These are phyloP conservation scores for Hygrophila difformis DNA, from an alignment of 257 asterid genomes.

Conservation along the genomic window DNA sequence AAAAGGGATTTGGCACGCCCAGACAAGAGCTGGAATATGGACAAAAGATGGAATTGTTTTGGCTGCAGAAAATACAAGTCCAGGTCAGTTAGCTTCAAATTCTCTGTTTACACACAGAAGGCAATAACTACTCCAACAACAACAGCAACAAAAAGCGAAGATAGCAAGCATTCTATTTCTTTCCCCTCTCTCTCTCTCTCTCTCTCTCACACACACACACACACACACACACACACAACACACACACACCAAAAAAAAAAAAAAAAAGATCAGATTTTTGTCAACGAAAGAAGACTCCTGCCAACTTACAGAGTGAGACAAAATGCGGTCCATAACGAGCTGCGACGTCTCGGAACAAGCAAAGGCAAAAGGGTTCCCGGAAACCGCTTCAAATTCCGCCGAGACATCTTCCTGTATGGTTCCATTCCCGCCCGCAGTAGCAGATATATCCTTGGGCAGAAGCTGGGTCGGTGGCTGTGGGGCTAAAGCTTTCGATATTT, in stretches of 20 bases:
- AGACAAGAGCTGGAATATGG: constrained; percentile 20
- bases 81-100: constrained; percentile 12
- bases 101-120: constrained; percentile 8
- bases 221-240: background rate
- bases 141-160: constrained; percentile 5
- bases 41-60: constrained; percentile 19
- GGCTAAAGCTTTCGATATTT: constrained; percentile 65
- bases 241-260: background rate
- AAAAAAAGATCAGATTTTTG: constrained; percentile 1
- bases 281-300: background rate
- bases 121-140: too few species aligned
- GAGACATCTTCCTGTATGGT: constrained; percentile 49
- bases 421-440: constrained; percentile 17
- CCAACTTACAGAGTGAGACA: constrained; percentile 89
- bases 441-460: constrained; percentile 19
- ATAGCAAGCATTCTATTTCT: too few species aligned
- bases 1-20: background rate
- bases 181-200: too few species aligned
- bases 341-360: constrained; percentile 81
- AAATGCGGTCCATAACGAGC: constrained; percentile 90
- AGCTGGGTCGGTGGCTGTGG: constrained; percentile 29
- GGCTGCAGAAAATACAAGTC: constrained; percentile 14
- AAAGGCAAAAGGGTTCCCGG: constrained; percentile 85
- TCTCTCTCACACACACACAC: too few species aligned
- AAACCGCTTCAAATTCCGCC: constrained; percentile 55